Base-by-base conservation (phyloP, 169 alveolate species). In the Babesia caballi region DNA sequence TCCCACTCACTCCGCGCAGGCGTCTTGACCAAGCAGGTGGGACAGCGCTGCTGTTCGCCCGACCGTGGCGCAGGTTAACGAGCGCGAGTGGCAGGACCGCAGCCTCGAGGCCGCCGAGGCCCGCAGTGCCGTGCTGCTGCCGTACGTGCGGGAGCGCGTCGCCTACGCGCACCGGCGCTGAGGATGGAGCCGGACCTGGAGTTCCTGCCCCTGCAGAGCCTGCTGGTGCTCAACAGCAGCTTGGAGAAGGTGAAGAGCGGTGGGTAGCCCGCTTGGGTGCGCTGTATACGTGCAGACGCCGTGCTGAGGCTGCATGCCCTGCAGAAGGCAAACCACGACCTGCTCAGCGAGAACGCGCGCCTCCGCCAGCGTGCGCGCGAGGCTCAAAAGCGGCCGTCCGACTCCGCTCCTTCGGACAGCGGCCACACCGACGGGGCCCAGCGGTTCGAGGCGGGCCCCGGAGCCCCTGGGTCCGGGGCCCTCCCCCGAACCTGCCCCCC, bases 311-410 rank as follows among this genome's bases (percentile, higher is more conserved):
- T 74, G 21, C 77, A 74, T 40, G 70, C 59, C 32, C 44, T 74
- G 49, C 84, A 74, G 14, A 74, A 65, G 41, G 69, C 42, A 14
- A 74, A 74, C 58, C 84, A 74, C 50, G 71, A 74, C 50, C 51
- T 74, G 41, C 32, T 74, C 12, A 74, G 63, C 1, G 84, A 74
- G 46, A 74, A 74, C 41, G 53, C 65, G 5, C 44, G 71, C 5
- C 35, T 74, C n/a, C 44, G 68, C 12, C 75, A 74, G 28, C 57
- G 50, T 28, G 50, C 69, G 12, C 42, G 65, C 36, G 71, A 74
- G 8, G 7, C 25, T n/a, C 30, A 32, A 23, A 50, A 44, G 30
- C 78, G 58, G 25, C 53, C 12, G 58, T 0, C 36, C 17, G 38
- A 36, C 36, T 8, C 21, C 17, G 23, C 61, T 1, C n/a, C 11